Conservation (phyloP, 2,329 filamentous ascomycete genomes). For the Parascedosporium putredinis region DNA sequence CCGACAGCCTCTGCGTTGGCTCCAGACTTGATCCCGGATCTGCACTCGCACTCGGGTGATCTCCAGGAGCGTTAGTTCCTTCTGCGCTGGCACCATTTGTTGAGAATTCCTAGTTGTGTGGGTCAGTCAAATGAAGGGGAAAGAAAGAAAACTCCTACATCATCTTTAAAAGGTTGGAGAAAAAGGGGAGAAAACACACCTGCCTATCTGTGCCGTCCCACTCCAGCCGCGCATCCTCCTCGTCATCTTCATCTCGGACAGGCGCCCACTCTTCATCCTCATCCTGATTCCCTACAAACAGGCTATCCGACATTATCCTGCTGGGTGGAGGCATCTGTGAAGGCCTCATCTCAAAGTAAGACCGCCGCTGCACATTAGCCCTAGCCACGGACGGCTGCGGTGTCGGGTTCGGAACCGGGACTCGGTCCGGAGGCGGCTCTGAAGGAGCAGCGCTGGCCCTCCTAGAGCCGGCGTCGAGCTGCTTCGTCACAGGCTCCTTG, state of each 20-base stretch:
- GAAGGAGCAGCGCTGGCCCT: conserved; percentile 29
- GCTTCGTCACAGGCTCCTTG: conserved; percentile 23
- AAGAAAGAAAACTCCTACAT: not conserved
- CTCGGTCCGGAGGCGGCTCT: conserved; percentile 19
- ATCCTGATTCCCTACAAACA: conserved; percentile 51
- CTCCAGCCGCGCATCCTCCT: conserved; percentile 56
- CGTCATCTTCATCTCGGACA: conserved; percentile 49
- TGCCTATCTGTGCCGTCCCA: conserved; percentile 63
- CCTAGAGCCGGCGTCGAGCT: conserved; percentile 37
- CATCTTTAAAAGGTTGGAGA: too few relatives aligned
- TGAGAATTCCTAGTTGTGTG: conserved; percentile 6
- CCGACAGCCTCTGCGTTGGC: conserved; percentile 64
- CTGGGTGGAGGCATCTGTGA: conserved; percentile 46
- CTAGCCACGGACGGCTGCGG: conserved; percentile 19
- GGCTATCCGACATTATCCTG: conserved; percentile 49
- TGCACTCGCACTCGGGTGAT: conserved; percentile 16
- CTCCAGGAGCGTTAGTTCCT: conserved; percentile 9
- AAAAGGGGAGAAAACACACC: conserved; percentile 31
- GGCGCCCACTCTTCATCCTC: conserved; percentile 67
- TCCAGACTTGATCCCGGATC: conserved; percentile 33
- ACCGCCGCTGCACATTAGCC: conserved; percentile 11
- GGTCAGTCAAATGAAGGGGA: too few relatives aligned
- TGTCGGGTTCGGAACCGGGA: conserved; percentile 8
- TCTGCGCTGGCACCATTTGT: not conserved
- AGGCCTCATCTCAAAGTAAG: conserved; percentile 34